Evolutionary conservation across 2,329 filamentous ascomycete genomes (phyloP).

Genomic region (Simplicillium aogashimaense): DNA sequence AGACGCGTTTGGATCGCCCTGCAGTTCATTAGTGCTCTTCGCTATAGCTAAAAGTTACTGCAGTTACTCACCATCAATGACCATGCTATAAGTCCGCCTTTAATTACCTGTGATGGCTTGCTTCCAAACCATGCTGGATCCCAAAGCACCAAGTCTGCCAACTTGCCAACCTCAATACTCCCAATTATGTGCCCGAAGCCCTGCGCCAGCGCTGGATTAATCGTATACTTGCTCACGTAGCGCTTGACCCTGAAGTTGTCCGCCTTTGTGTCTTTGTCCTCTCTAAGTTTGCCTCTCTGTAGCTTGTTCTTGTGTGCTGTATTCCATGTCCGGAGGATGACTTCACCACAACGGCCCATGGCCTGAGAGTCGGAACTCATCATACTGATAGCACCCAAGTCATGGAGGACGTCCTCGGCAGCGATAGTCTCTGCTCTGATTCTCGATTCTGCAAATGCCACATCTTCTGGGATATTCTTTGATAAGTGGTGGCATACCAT

Average conservation of each 20-base stretch:
- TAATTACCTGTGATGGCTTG: constrained; percentile 73
- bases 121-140: constrained; percentile 75
- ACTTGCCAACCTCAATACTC: constrained; percentile 76
- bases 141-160: constrained; percentile 87
- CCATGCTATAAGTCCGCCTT: constrained; percentile 77
- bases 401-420: constrained; percentile 94
- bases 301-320: constrained; percentile 95
- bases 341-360: constrained; percentile 93
- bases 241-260: constrained; percentile 90
- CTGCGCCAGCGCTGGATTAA: constrained; percentile 87
- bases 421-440: constrained; percentile 95
- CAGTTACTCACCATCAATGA: constrained; percentile 74
- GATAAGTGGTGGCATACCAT: constrained; percentile 96
- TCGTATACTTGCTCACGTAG: constrained; percentile 91
- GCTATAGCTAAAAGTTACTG: no score
- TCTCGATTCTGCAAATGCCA: constrained; percentile 87
- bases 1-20: constrained; percentile 73
- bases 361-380: constrained; percentile 94
- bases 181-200: constrained; percentile 83
- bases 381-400: constrained; percentile 92
- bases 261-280: constrained; percentile 69
- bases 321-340: constrained; percentile 88
- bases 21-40: constrained; percentile 1
- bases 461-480: constrained; percentile 88
- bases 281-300: constrained; percentile 65